Conservation (phyloP, 495 filamentous ascomycete genomes). For the Bathelium albidoporum region DNA sequence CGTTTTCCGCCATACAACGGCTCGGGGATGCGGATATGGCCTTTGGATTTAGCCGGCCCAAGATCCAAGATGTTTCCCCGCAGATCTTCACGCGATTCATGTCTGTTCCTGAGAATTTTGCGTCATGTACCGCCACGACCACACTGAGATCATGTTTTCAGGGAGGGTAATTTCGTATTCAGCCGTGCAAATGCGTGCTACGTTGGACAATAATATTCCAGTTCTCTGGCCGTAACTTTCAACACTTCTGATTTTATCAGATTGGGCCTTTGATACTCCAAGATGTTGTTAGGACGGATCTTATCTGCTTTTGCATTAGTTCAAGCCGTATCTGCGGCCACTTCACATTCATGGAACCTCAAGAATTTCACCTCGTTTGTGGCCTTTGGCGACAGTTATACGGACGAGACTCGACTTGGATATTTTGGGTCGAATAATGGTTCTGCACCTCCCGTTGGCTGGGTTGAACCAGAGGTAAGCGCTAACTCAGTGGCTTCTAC, state of each 20-base stretch:
- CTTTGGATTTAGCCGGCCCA: neutral
- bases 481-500: neutral
- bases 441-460: conserved; percentile 52
- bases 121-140: neutral
- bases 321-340: neutral
- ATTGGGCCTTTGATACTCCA: too few relatives aligned
- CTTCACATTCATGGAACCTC: conserved; percentile 24
- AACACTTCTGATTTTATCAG: neutral
- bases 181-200: neutral
- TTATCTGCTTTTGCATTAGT: neutral
- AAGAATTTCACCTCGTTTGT: conserved; percentile 42
- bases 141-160: too few relatives aligned
- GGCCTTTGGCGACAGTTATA: conserved; percentile 66
- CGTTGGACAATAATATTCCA: too few relatives aligned
- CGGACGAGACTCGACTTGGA: conserved; percentile 53
- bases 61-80: neutral
- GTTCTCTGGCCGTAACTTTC: too few relatives aligned
- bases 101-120: neutral
- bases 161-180: neutral
- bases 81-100: neutral
- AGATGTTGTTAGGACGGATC: neutral
- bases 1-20: neutral
- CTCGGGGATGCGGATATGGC: neutral
- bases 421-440: conserved; percentile 52
- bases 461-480: conserved; percentile 35